Base-by-base conservation (phyloP, 805 yeast species). In the Kluyveromyces nonfermentans region DNA sequence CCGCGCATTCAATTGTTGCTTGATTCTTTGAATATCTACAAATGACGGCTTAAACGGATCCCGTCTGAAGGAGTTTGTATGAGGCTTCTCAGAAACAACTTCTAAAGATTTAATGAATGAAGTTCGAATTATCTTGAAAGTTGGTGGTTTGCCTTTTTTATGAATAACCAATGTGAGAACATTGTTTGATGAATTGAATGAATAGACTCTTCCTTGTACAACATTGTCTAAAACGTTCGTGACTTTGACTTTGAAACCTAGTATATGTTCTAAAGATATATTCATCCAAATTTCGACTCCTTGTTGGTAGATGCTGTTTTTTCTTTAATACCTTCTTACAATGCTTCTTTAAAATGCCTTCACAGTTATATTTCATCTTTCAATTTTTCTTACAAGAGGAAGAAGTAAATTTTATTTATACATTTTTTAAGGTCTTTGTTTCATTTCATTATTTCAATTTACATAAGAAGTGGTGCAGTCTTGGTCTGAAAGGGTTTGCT, bases 181-280 rank as follows among this genome's bases (percentile, higher is more conserved):
- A 28, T 50, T 52, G 50, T 64, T 43, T 69, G 70, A 44, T 7
- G 79, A 67, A 45, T 77, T 74, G 57, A 74, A 80, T 8, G 87
- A 72, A 57, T 78, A 80, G 33, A 85, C 71, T 28, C 71, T 65
- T 1, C 93, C 95, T n/a, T 69, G 68, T 42, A 78, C 68, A 7
- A 68, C 67, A 21, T 72, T 70, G 54, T 82, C 86, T 37, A 78
- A 64, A 6, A 73, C 64, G 41, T 85, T 84, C 10, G 75, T 73
- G 42, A 83, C 68, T 55, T 70, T 76, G 46, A 85, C 84, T 53
- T 78, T 72, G 36, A 57, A 57, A 22, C 67, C 67, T 6, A 60
- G 39, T 18, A 59, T 46, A 36, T 55, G 51, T 25, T 61, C 61
- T 33, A 59, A 50, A 47, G 47, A 58, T 17, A 55, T 40, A 48